phyloP scores from a whole-genome alignment of 768 basidiomycete genomes.

The Trametopsis cervina region DNA sequence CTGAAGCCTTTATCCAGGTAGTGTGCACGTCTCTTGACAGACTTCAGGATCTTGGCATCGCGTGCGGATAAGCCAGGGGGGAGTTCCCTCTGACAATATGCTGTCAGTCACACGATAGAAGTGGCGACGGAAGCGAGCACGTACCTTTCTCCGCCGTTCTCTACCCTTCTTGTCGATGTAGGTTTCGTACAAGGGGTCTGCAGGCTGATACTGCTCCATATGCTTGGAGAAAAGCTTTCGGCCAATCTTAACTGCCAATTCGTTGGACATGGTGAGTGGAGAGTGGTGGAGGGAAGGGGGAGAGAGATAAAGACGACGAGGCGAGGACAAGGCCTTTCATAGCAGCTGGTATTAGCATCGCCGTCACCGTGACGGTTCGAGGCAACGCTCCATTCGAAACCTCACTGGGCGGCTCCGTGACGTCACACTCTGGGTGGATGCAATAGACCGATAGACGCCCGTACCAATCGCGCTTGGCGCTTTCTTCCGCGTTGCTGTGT shows the following conservation, averaged over 20 bases:
- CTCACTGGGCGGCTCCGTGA: too few species aligned
- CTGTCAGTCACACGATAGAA: background rate
- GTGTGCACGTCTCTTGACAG: slow-evolving; percentile 72
- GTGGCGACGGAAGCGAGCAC: slow-evolving; percentile 11
- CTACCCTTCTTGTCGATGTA: slow-evolving; percentile 51
- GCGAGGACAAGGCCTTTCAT: background rate
- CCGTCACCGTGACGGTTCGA: too few species aligned
- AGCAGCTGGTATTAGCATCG: too few species aligned
- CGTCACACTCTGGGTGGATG: too few species aligned
- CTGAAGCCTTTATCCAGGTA: slow-evolving; percentile 84
- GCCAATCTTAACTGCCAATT: slow-evolving; percentile 23
- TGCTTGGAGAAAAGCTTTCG: slow-evolving; percentile 57
- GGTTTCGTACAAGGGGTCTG: slow-evolving; percentile 69
- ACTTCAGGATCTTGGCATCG: slow-evolving; percentile 68
- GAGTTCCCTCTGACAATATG: slow-evolving; percentile 44
- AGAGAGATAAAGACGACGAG: background rate
- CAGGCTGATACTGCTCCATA: slow-evolving; percentile 58
- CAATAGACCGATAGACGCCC: too few species aligned
- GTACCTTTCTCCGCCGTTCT: slow-evolving; percentile 50
- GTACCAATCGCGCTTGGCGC: too few species aligned
- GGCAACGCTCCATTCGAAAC: too few species aligned
- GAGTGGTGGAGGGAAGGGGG: background rate
- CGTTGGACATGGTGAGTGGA: background rate
- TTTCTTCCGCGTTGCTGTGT: too few species aligned
- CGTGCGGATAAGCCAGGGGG: slow-evolving; percentile 73